These are phyloP conservation scores for Coemansia sp. DNA, from an alignment of 192 early-diverging fungal species.

Conservation along the genomic window DNA sequence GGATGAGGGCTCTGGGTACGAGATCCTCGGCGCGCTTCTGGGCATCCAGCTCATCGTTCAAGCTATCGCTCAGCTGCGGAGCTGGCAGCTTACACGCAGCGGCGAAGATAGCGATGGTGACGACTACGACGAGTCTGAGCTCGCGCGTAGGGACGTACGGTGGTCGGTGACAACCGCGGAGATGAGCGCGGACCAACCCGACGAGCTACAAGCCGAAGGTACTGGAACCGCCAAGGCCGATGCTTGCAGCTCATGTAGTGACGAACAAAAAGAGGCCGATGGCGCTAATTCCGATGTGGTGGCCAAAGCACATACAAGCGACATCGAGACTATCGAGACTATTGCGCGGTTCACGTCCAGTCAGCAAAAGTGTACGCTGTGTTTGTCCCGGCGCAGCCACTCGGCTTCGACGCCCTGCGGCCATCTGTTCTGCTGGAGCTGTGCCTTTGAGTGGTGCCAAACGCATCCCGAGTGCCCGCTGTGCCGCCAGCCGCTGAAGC, in stretches of 20 bases:
- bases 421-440: constrained; percentile 96
- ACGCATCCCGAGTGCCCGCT: constrained; percentile 94
- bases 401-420: constrained; percentile 92
- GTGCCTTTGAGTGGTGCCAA: constrained; percentile 91
- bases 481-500: constrained; percentile 79
- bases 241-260: background rate
- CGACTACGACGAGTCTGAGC: constrained; percentile 3
- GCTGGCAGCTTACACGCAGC: constrained; percentile 12
- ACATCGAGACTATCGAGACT: constrained; percentile 21
- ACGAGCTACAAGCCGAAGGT: constrained; percentile 23
- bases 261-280: background rate
- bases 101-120: constrained; percentile 28
- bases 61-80: constrained; percentile 44
- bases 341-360: constrained; percentile 49
- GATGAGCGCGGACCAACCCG: background rate
- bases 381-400: constrained; percentile 72
- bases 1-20: constrained; percentile 71
- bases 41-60: constrained; percentile 72
- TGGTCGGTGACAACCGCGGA: constrained; percentile 11
- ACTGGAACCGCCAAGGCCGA: background rate
- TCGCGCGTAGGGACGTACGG: background rate
- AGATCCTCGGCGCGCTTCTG: constrained; percentile 84
- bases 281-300: background rate
- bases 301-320: background rate
- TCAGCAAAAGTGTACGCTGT: constrained; percentile 82